Evolutionary conservation across 139 green algal genomes (phyloP), one percentile per base, ranked within the genome.

Genomic region (Closterium sp.): DNA sequence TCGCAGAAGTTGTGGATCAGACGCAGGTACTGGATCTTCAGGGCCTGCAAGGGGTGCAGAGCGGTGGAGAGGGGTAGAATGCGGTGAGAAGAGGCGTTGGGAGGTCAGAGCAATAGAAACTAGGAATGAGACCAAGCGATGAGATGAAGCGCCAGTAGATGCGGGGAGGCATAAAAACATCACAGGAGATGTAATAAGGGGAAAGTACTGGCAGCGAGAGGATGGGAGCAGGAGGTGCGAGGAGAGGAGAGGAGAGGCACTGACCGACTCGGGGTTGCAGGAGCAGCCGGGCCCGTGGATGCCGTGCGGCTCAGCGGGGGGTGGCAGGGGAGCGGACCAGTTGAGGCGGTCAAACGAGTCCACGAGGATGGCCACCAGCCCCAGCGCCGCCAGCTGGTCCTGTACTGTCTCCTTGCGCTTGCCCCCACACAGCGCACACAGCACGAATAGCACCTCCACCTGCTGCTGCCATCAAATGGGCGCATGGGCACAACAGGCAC

Each of bases 1-100:
- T 95, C 93, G 50, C 93, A 95, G 85, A 95, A 94, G 90, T 95
- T 95, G 90, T 95, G 93, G 7, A 95, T 73, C n/a, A 95, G 70
- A 24, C 92, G 88, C 86, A 95, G 93, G 89, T 94, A 94, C 89
- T 95, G 93, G 27, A 95, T 95, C 85, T 95, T 95, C 27, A 95
- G 45, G 29, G 93, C 91, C 92, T 94, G 92, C 32, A 11, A 19
- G 9, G n/a, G 62, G 62, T 79, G 19, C 62, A 79, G 62, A 24
- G 62, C 19, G 17, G 62, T 27, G 62, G 13, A 79, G 62, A 79
- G 62, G 10, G 11, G 19, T 79, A 13, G 62, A 24, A 79, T 27
- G 62, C 19, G 62, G 62, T 79, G 62, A 79, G 17, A 27, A 22
- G 17, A 79, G 17, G 62, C 2, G 17, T 24, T 24, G 19, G 17